A percentile compares a stretch with the other conserved stretches of the same genome.
Conservation (phyloP, 192 early-diverging fungal genomes). For the Podila horticola region DNA sequence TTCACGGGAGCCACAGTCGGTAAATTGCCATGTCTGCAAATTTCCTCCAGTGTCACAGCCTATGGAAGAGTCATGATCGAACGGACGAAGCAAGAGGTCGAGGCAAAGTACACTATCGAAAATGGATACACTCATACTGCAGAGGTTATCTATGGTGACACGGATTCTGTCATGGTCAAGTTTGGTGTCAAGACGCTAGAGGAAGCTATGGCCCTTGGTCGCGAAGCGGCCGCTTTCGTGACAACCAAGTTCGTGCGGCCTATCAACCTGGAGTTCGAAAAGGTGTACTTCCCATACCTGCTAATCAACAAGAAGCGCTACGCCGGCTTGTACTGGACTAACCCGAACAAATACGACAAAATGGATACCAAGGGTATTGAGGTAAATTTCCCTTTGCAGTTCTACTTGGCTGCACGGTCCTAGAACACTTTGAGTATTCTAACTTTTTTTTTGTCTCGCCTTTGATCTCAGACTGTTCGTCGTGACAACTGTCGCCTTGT, state of each 20-base stretch:
- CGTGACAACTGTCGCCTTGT: conserved; percentile 96
- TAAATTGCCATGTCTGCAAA: conserved; percentile 90
- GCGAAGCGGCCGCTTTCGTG: conserved; percentile 87
- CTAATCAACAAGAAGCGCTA: conserved; percentile 99
- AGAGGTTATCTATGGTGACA: conserved; percentile 97
- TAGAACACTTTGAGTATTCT: not conserved
- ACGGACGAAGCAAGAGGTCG: conserved; percentile 84
- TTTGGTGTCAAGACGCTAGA: conserved; percentile 86
- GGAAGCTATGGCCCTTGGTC: conserved; percentile 86
- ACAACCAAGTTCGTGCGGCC: conserved; percentile 88
- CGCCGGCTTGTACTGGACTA: conserved; percentile 97
- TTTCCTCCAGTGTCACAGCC: conserved; percentile 93
- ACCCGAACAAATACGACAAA: conserved; percentile 93
- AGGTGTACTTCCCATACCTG: conserved; percentile 98
- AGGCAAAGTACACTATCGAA: conserved; percentile 80
- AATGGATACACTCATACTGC: conserved; percentile 93
- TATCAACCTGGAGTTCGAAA: conserved; percentile 99
- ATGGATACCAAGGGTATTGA: conserved; percentile 98
- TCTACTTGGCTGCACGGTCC: not conserved
- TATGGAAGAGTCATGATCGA: conserved; percentile 98
- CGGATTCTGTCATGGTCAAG: conserved; percentile 99
- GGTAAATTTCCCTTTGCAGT: conserved; percentile 47
- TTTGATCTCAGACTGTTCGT: conserved; percentile 80
- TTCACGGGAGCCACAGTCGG: conserved; percentile 96
- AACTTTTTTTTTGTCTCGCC: conserved; percentile 1